Evolutionary conservation across 192 early-diverging fungal species (phyloP), one percentile per base, ranked within the genome.

Genomic region (Backusella macrospora): DNA sequence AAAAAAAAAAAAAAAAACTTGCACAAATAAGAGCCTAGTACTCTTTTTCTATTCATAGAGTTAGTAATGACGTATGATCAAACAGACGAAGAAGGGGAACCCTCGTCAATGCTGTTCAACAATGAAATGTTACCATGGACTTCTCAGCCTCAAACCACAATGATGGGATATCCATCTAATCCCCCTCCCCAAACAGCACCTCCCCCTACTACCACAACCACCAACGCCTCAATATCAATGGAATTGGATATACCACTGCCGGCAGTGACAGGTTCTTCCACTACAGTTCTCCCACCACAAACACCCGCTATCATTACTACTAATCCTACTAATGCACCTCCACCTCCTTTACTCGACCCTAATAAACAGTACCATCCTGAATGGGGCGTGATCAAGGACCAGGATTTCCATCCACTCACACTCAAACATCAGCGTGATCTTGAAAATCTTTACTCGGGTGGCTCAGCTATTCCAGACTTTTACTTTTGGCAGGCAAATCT

Each of bases 401-500:
- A 74, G 43, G 78, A 75, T 4, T 80, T 80, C 69, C 78, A 80
- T 74, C 78, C 78, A n/a, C 71, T 80, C 34, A 75, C 78, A 16
- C 45, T 80, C 26, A 73, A 80, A 44, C 78, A 80, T 47, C 78
- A 80, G 65, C 69, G 73, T 14, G 74, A 75, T 49, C 64, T 80
- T 2, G 78, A 80, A 48, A 76, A 80, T 69, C 44, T 76, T 8
- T 75, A 73, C 52, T 49, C 68, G 37, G 62, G 70, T 12, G 71
- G 71, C 5, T 23, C 69, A 4, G 48, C 66, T 7, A 74, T 80
- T 63, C 26, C 55, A 13, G 78, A 80, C 43, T 80, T 80, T 73
- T 75, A 80, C 45, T 80, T 80, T 46, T 80, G 78, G 78, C 78
- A 80, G 48, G 78, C 78, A 12, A 80, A 76, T 55, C 43, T 80